Conservation (phyloP, 2,329 filamentous ascomycete species). For the Monilinia fructigena region DNA sequence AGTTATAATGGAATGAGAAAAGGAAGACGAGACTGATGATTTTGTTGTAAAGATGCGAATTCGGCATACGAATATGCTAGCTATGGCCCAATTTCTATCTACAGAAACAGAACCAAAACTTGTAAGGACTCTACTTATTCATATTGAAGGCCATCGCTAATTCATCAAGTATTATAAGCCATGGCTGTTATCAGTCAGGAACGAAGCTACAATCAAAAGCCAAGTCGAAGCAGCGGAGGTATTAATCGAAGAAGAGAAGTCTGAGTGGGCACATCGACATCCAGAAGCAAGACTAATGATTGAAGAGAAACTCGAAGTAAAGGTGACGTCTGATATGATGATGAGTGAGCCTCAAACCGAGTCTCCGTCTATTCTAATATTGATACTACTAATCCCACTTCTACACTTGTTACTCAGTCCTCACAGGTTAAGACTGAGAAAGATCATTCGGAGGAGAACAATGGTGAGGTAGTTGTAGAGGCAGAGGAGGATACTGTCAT, state of each 20-base stretch:
- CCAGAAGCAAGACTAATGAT: constrained; percentile 38
- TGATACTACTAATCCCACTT: constrained; percentile 43
- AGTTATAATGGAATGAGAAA: constrained; percentile 41
- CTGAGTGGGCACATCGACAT: constrained; percentile 57
- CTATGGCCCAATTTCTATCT: constrained; percentile 68
- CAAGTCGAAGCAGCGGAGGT: constrained; percentile 67
- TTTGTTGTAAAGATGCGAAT: constrained; percentile 52
- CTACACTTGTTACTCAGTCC: constrained; percentile 36
- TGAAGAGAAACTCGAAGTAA: constrained; percentile 34
- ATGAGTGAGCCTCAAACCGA: constrained; percentile 48
- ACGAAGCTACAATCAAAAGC: constrained; percentile 68
- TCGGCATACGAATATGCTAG: constrained; percentile 69
- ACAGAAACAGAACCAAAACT: constrained; percentile 71
- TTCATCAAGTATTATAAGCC: constrained; percentile 74
- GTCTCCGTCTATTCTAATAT: constrained; percentile 41
- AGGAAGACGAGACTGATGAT: constrained; percentile 18
- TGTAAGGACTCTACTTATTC: constrained; percentile 50
- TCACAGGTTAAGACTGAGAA: constrained; percentile 40
- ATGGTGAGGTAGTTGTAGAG: constrained; percentile 75
- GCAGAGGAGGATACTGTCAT: constrained; percentile 89
- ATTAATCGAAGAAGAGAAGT: constrained; percentile 62
- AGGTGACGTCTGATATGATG: constrained; percentile 41
- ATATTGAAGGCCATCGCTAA: constrained; percentile 30
- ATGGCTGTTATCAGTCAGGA: constrained; percentile 67
- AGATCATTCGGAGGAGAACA: constrained; percentile 61